A percentile compares a stretch with the other conserved stretches of the same genome.
Conservation (phyloP, 1,284 basidiomycete genomes). For the Fomitopsis palustris region DNA sequence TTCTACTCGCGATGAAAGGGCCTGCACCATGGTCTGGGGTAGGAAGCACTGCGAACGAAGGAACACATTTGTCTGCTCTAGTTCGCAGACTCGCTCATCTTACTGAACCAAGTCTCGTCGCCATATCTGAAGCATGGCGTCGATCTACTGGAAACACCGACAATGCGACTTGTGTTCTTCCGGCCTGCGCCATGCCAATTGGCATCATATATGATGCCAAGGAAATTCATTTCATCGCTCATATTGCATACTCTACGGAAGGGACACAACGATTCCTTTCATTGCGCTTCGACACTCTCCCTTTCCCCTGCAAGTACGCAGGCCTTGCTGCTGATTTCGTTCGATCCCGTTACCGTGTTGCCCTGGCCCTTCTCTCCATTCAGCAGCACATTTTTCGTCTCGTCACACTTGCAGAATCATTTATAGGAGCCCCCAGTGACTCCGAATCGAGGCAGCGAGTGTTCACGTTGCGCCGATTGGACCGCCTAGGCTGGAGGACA, state of each 20-base stretch:
- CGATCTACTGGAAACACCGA: background rate
- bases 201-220: background rate
- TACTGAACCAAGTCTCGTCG: background rate
- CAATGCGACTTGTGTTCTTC: background rate
- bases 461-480: background rate
- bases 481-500: background rate
- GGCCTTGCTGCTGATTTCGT: background rate
- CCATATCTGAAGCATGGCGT: background rate
- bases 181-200: background rate
- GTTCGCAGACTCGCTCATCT: background rate
- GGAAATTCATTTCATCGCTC: background rate
- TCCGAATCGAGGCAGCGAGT: background rate
- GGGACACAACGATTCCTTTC: background rate
- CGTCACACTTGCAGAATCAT: background rate
- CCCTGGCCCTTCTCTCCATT: background rate
- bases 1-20: background rate
- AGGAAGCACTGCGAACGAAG: background rate
- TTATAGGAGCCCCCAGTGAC: background rate
- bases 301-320: background rate
- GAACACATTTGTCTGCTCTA: background rate
- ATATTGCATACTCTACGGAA: background rate
- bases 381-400: background rate
- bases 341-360: background rate
- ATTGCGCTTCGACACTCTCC: background rate
- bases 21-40: background rate